phyloP scores from a whole-genome alignment of 2,329 filamentous ascomycete species.

The Pezicula rhizophila region DNA sequence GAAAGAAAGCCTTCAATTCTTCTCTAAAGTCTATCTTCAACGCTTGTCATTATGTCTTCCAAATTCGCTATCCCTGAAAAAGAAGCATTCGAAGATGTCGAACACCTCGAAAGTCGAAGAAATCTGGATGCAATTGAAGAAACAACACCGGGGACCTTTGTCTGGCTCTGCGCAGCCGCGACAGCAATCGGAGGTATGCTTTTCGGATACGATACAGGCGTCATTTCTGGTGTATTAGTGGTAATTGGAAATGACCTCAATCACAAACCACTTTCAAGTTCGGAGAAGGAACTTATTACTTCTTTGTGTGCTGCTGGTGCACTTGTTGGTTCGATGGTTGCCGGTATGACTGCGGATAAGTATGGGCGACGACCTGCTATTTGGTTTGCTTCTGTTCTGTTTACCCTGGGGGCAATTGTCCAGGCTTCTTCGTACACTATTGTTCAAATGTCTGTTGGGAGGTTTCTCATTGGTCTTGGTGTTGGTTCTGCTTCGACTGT shows the following conservation, averaged over 20 bases:
- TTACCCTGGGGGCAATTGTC: constrained; percentile 33
- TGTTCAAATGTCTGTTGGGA: constrained; percentile 36
- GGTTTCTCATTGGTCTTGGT: constrained; percentile 41
- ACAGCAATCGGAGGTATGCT: constrained; percentile 58
- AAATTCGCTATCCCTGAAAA: background rate
- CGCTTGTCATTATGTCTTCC: background rate
- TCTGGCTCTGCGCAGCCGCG: constrained; percentile 52
- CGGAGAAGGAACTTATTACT: constrained; percentile 43
- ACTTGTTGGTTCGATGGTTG: constrained; percentile 35
- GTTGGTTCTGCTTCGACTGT: constrained; percentile 39
- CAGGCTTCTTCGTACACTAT: constrained; percentile 31
- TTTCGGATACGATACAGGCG: constrained; percentile 48
- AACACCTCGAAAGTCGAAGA: background rate
- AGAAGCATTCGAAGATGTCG: background rate
- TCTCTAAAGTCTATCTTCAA: background rate
- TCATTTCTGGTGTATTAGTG: constrained; percentile 36
- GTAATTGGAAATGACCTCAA: constrained; percentile 32
- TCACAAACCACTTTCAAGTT: constrained; percentile 32
- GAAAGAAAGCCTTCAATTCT: background rate
- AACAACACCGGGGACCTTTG: constrained; percentile 36
- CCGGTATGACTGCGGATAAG: constrained; percentile 29
- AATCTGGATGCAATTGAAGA: constrained; percentile 25
- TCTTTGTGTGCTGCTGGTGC: constrained; percentile 41
- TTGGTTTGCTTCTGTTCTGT: constrained; percentile 34
- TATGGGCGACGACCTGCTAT: constrained; percentile 35